A percentile compares a stretch with the other conserved stretches of the same genome.
phyloP scores from a whole-genome alignment of 2,329 filamentous ascomycete genomes.

The Fonsecaea erecta region DNA sequence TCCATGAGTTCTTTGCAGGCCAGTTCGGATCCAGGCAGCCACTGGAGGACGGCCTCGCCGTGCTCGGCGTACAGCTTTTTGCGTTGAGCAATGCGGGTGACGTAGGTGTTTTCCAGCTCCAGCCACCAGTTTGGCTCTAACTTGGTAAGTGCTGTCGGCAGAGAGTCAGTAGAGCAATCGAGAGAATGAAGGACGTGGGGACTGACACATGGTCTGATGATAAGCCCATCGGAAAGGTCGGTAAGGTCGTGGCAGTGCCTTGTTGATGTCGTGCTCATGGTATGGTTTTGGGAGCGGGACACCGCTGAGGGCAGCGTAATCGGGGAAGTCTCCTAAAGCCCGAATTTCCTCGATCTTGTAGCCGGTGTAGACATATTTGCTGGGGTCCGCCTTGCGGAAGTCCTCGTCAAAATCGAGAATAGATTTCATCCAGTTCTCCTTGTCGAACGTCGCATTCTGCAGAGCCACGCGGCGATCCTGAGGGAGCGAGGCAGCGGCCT shows the following conservation, averaged over 20 bases:
- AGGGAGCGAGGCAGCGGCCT: slow-evolving; percentile 38
- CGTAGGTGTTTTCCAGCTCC: slow-evolving; percentile 79
- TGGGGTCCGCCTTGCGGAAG: slow-evolving; percentile 44
- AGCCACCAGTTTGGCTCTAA: slow-evolving; percentile 85
- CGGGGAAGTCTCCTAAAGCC: slow-evolving; percentile 74
- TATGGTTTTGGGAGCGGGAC: slow-evolving; percentile 72
- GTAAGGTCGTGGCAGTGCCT: slow-evolving; percentile 73
- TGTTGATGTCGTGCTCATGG: slow-evolving; percentile 68
- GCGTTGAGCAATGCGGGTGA: slow-evolving; percentile 69
- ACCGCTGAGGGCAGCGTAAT: slow-evolving; percentile 75
- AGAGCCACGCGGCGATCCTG: slow-evolving; percentile 32
- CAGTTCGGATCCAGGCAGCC: slow-evolving; percentile 74
- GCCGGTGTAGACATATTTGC: slow-evolving; percentile 66
- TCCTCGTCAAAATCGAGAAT: slow-evolving; percentile 50
- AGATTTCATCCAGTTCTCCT: slow-evolving; percentile 43
- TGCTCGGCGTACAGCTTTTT: slow-evolving; percentile 67
- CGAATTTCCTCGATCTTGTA: slow-evolving; percentile 73
- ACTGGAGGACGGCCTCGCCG: slow-evolving; percentile 67
- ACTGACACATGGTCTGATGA: slow-evolving; percentile 88
- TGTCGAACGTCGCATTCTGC: slow-evolving; percentile 36
- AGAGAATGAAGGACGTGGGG: not conserved
- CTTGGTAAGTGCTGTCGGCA: slow-evolving; percentile 69
- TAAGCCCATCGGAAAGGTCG: slow-evolving; percentile 83
- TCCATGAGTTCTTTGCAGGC: slow-evolving; percentile 88
- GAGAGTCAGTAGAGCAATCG: slow-evolving; percentile 3